These are phyloP conservation scores for Zalerion maritima DNA, from an alignment of 495 filamentous ascomycete genomes.

Conservation along the genomic window DNA sequence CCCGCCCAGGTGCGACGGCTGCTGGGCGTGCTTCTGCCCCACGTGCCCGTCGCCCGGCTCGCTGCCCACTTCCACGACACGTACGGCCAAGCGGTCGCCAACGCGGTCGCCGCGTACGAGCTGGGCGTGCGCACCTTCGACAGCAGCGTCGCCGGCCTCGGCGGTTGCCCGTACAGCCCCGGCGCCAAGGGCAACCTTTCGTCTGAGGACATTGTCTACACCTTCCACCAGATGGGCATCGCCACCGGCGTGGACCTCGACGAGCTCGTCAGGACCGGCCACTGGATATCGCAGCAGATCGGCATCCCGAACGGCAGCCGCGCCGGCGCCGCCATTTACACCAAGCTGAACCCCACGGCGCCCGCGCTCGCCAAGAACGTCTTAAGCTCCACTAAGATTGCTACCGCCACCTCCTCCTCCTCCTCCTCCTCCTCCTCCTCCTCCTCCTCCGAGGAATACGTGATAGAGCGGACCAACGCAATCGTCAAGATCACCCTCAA, in stretches of 20 bases:
- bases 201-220: conserved; percentile 27
- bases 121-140: conserved; percentile 30
- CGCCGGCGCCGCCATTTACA: conserved; percentile 16
- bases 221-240: conserved; percentile 26
- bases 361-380: no score
- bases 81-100: conserved; percentile 27
- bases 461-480: conserved; percentile 12
- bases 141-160: conserved; percentile 28
- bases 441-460: conserved; percentile 1
- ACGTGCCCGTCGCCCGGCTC: conserved; percentile 16
- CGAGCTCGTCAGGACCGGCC: conserved; percentile 17
- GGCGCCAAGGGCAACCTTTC: conserved; percentile 33
- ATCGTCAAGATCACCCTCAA: conserved; percentile 21
- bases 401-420: not conserved
- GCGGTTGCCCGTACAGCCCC: conserved; percentile 32
- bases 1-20: conserved; percentile 18
- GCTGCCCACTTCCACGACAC: conserved; percentile 37
- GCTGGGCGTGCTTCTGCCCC: conserved; percentile 13
- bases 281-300: conserved; percentile 25
- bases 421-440: not conserved
- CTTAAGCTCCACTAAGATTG: no score
- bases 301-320: conserved; percentile 16
- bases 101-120: conserved; percentile 27
- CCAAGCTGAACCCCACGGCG: conserved; percentile 4
- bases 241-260: conserved; percentile 23